These are phyloP conservation scores for Tricholoma sp. DNA, from an alignment of 768 basidiomycete species.

Conservation along the genomic window DNA sequence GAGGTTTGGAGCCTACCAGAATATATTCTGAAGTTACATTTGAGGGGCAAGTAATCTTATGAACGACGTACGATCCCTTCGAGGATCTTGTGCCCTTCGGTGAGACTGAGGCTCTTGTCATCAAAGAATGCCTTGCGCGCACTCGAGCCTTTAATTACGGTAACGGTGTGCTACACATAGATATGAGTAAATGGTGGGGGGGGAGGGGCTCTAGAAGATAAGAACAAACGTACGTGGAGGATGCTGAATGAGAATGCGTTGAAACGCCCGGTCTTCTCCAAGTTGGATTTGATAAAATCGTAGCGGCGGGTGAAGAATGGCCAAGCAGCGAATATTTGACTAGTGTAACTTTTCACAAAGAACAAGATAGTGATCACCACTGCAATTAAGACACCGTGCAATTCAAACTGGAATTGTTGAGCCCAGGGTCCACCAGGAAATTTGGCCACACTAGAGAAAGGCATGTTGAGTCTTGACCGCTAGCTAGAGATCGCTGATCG, in stretches of 20 bases:
- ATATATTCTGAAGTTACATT: conserved; percentile 8
- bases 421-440: neutral
- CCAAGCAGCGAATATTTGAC: neutral
- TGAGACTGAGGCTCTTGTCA: conserved; percentile 22
- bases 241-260: neutral
- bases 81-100: conserved; percentile 31
- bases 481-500: too few species aligned
- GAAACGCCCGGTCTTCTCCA: neutral
- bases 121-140: conserved; percentile 28
- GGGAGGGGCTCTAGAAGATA: too few species aligned
- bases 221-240: neutral
- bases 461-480: too few species aligned
- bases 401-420: neutral
- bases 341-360: neutral
- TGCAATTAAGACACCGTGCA: neutral
- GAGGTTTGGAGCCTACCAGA: too few species aligned
- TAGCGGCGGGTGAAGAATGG: neutral
- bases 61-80: conserved; percentile 14
- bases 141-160: conserved; percentile 25
- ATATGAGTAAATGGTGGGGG: neutral
- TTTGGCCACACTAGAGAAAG: neutral
- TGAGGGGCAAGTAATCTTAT: too few species aligned
- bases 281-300: neutral
- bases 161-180: conserved; percentile 11
- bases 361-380: neutral